phyloP scores from a whole-genome alignment of 768 basidiomycete species.

The Plicaturopsis crispa region DNA sequence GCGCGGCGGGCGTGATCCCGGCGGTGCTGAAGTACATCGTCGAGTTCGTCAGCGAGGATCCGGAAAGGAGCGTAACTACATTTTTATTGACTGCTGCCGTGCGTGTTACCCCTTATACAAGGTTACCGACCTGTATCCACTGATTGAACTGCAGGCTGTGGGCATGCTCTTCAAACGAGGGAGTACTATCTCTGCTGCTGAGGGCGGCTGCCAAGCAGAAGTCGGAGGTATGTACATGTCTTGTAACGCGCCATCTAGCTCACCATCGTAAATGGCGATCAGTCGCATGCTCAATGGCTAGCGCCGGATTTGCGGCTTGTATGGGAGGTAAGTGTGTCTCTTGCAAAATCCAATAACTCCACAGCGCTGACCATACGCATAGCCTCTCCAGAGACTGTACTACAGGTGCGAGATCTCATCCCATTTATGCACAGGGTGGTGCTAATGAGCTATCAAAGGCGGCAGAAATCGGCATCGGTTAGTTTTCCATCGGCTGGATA shows the following conservation, averaged over 20 bases:
- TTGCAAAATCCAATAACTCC: constrained; percentile 1
- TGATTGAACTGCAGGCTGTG: constrained; percentile 45
- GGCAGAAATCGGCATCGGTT: constrained; percentile 88
- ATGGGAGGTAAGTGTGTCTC: constrained; percentile 64
- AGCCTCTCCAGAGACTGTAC: constrained; percentile 77
- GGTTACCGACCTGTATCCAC: constrained; percentile 1
- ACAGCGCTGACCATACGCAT: constrained; percentile 1
- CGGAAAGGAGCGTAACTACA: constrained; percentile 79
- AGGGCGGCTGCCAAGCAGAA: constrained; percentile 93
- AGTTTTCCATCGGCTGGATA: constrained; percentile 12
- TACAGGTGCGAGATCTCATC: constrained; percentile 42
- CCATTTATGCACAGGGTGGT: constrained; percentile 1
- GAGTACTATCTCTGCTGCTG: constrained; percentile 94
- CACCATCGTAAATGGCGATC: constrained; percentile 5
- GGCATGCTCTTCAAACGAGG: constrained; percentile 97
- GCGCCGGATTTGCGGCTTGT: constrained; percentile 88
- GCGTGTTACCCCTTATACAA: constrained; percentile 20
- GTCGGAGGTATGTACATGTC: constrained; percentile 63
- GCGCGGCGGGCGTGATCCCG: constrained; percentile 91
- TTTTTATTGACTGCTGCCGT: constrained; percentile 88
- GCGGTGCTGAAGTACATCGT: constrained; percentile 85
- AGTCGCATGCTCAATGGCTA: constrained; percentile 96
- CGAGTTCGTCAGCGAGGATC: constrained; percentile 86
- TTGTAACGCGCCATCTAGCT: constrained; percentile 1
- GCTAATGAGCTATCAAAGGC: constrained; percentile 31